These are phyloP conservation scores for Fistulinella staudtii DNA, from an alignment of 1,284 basidiomycete genomes.

Conservation along the genomic window DNA sequence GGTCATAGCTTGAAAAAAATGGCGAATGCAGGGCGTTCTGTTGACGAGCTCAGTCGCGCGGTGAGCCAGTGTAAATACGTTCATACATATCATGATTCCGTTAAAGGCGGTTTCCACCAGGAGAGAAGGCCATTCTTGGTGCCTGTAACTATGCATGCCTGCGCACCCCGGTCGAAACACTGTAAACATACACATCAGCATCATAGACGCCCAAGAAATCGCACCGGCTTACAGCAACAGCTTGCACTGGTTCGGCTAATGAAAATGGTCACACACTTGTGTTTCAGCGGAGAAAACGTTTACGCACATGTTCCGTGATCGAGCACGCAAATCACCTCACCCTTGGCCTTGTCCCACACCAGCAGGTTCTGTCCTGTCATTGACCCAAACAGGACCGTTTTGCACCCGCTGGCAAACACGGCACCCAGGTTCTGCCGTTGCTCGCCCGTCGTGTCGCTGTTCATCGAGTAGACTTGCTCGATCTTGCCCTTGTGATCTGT, in stretches of 20 bases:
- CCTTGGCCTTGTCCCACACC: conserved; percentile 56
- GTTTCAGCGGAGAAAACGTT: background rate
- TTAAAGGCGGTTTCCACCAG: conserved; percentile 53
- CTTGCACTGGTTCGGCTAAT: conserved; percentile 49
- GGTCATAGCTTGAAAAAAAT: conserved; percentile 10
- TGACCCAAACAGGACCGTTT: conserved; percentile 52
- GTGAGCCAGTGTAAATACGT: too few species aligned
- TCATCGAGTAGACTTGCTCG: conserved; percentile 49
- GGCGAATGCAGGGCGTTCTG: conserved; percentile 3
- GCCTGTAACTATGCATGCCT: conserved; percentile 49
- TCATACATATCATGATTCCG: conserved; percentile 21
- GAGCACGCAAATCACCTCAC: conserved; percentile 49
- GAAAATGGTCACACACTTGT: conserved; percentile 3
- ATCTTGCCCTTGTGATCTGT: conserved; percentile 46
- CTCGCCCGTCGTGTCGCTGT: conserved; percentile 31
- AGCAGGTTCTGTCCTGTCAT: conserved; percentile 51
- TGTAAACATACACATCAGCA: conserved; percentile 22
- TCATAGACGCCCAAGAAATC: background rate
- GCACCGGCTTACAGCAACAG: conserved; percentile 53
- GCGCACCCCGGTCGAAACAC: conserved; percentile 44
- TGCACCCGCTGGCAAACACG: conserved; percentile 47
- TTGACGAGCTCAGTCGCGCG: conserved; percentile 1
- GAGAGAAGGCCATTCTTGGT: conserved; percentile 50
- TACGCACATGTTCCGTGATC: conserved; percentile 53
- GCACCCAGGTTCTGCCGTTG: conserved; percentile 41